Evolutionary conservation across 2,329 filamentous ascomycete genomes (phyloP).

Genomic region (Thielaviopsis punctulata): DNA sequence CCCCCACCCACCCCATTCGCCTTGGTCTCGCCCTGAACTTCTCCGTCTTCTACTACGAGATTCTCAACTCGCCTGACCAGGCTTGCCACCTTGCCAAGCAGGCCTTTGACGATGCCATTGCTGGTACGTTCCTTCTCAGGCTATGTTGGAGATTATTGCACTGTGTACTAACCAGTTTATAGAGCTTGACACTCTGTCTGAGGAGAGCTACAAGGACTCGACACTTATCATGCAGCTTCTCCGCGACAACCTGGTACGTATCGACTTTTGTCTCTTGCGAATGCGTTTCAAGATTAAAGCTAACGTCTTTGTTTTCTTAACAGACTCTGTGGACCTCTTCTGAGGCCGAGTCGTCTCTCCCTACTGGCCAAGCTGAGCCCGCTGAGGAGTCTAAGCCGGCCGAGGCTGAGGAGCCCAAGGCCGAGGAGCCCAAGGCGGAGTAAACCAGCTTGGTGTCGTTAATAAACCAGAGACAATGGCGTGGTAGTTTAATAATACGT

Average conservation of each 20-base stretch:
- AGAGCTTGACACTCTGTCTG: conserved; percentile 92
- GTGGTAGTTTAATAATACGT: conserved; percentile 15
- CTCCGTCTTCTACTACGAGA: conserved; percentile 99
- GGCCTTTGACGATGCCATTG: conserved; percentile 96
- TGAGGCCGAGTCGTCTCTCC: conserved; percentile 69
- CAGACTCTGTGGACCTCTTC: conserved; percentile 99
- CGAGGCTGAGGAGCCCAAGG: conserved; percentile 32
- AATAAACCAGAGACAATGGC: conserved; percentile 22
- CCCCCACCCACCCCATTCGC: conserved; percentile 93
- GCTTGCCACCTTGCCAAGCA: conserved; percentile 98
- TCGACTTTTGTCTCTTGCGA: background rate
- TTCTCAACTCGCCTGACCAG: conserved; percentile 94
- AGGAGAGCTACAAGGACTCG: conserved; percentile 99
- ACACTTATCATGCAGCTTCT: conserved; percentile 98
- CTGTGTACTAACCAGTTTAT: conserved; percentile 16
- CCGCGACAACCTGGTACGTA: conserved; percentile 77
- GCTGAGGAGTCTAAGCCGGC: conserved; percentile 31
- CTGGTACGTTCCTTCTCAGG: conserved; percentile 28
- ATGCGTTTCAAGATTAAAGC: conserved; percentile 15
- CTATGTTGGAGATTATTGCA: background rate
- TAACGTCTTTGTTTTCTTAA: background rate
- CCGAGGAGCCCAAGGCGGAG: conserved; percentile 55
- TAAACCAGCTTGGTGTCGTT: conserved; percentile 32
- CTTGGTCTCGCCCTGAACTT: conserved; percentile 97
- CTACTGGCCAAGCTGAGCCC: conserved; percentile 33